A percentile compares a stretch with the other conserved stretches of the same genome.
Evolutionary conservation across 2,329 filamentous ascomycete species (phyloP).

Genomic region (Raffaelea deltoideospora): DNA sequence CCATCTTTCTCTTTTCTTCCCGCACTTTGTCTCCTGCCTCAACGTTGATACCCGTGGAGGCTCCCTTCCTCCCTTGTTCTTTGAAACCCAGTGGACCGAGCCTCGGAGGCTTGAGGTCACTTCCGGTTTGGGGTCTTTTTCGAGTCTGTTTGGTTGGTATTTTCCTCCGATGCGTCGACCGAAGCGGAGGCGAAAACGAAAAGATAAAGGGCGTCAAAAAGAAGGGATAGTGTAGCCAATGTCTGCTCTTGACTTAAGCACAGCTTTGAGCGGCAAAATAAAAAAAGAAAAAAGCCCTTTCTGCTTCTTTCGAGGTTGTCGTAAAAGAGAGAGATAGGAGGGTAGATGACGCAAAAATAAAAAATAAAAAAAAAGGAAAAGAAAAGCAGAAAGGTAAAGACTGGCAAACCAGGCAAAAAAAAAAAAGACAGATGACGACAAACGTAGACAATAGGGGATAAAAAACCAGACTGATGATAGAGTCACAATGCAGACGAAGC

Average conservation of each 20-base stretch:
- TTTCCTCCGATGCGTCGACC: neutral
- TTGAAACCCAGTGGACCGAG: too few species aligned
- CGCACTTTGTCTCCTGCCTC: neutral
- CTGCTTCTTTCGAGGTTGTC: neutral
- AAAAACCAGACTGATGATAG: neutral
- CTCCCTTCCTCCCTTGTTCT: too few species aligned
- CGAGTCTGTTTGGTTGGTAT: too few species aligned
- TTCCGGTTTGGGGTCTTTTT: neutral
- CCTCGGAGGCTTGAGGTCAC: too few species aligned
- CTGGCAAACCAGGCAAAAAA: neutral
- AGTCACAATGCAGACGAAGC: too few species aligned
- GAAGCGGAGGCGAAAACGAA: neutral
- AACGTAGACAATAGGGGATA: too few species aligned
- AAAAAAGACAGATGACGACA: neutral
- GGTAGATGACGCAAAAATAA: neutral
- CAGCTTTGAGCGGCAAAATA: neutral
- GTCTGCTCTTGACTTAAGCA: neutral
- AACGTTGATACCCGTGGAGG: neutral
- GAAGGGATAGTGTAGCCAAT: neutral
- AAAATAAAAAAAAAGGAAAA: neutral
- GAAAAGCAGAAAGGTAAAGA: neutral
- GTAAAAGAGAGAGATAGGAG: neutral
- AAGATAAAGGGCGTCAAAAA: neutral
- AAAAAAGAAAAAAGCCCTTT: neutral
- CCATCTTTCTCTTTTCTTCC: constrained; percentile 11